phyloP scores from a whole-genome alignment of 108 stramenopile species.

The Chaetoceros muelleri region DNA sequence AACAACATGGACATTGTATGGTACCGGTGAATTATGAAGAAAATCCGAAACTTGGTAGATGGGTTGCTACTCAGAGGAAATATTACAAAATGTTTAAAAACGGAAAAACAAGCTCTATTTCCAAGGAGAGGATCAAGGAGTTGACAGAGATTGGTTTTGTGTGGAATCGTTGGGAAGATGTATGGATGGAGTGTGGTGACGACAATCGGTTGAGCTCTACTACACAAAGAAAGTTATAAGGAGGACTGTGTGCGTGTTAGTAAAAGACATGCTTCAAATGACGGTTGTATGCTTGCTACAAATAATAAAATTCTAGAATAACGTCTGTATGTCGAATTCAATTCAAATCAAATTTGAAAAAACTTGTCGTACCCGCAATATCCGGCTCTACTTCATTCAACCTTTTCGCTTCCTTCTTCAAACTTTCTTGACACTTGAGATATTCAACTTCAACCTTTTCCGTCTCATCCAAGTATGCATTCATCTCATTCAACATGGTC shows the following conservation, averaged over 20 bases:
- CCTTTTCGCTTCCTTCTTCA: slow-evolving; percentile 27
- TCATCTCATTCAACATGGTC: slow-evolving; percentile 30
- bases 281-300: no score
- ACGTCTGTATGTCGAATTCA: neutral
- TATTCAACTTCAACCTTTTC: slow-evolving; percentile 25
- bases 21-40: slow-evolving; percentile 40
- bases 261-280: no score
- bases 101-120: slow-evolving; percentile 1
- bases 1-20: slow-evolving; percentile 24
- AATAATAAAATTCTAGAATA: no score
- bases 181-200: slow-evolving; percentile 15
- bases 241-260: no score
- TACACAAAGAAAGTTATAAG: no score
- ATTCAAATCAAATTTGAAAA: neutral
- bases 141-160: slow-evolving; percentile 25
- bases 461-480: slow-evolving; percentile 19
- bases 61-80: slow-evolving; percentile 50
- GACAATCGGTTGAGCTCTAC: neutral
- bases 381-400: slow-evolving; percentile 49
- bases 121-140: slow-evolving; percentile 5
- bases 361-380: slow-evolving; percentile 18
- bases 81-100: neutral
- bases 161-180: slow-evolving; percentile 42
- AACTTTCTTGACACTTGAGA: slow-evolving; percentile 20
- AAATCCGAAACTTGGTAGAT: slow-evolving; percentile 53